A percentile compares a stretch with the other conserved stretches of the same genome.
These are phyloP conservation scores for Populus euphratica DNA, from an alignment of 345 rosid species.

Conservation along the genomic window DNA sequence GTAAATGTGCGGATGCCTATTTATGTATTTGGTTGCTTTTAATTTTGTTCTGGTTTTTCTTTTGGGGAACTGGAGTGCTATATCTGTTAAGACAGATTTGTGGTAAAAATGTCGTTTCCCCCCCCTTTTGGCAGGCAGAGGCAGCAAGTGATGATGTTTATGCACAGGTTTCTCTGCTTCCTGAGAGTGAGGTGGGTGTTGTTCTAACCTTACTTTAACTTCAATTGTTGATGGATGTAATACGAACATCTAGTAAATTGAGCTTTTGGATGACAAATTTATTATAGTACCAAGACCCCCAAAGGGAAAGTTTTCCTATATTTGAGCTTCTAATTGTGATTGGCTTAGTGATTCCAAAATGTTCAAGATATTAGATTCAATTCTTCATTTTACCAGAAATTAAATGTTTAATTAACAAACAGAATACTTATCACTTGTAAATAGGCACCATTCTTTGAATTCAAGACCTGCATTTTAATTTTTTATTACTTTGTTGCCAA, in stretches of 20 bases:
- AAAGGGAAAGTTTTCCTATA: neutral
- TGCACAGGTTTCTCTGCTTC: slow-evolving; percentile 82
- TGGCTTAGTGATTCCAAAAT: neutral
- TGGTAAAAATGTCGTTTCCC: slow-evolving; percentile 13
- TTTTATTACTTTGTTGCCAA: neutral
- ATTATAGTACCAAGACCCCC: neutral
- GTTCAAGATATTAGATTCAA: neutral
- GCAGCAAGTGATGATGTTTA: slow-evolving; percentile 83
- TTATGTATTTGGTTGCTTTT: neutral
- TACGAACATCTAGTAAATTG: neutral
- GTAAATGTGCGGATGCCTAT: neutral
- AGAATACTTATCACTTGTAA: neutral
- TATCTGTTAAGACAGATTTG: slow-evolving; percentile 4
- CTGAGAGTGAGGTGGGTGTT: slow-evolving; percentile 66
- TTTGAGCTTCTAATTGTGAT: neutral
- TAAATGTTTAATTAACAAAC: neutral
- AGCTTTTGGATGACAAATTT: neutral
- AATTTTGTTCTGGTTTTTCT: neutral
- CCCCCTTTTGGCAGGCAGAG: slow-evolving; percentile 63
- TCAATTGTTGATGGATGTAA: neutral
- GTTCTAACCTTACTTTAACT: slow-evolving; percentile 6
- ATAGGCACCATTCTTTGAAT: neutral
- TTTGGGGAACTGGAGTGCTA: neutral
- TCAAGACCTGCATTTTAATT: neutral
- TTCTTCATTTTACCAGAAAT: neutral